These are phyloP conservation scores for Globisporangium camurandrum DNA, from an alignment of 352 stramenopile genomes.

Conservation along the genomic window DNA sequence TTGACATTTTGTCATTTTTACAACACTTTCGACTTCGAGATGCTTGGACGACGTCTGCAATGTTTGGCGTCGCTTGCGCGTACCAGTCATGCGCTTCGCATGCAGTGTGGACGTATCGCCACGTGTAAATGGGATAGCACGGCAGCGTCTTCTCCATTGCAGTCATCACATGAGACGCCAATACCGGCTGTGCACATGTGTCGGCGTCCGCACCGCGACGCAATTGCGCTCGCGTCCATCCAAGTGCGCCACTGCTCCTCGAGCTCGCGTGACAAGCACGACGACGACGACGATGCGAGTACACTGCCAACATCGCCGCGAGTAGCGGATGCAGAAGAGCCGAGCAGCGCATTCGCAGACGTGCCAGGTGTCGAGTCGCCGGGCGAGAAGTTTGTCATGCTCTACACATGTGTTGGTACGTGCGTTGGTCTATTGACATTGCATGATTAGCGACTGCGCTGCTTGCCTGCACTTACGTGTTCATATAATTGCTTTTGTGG, in stretches of 20 bases:
- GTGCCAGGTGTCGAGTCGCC: constrained; percentile 68
- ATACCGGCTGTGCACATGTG: no score
- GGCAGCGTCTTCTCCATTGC: no score
- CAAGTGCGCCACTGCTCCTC: neutral
- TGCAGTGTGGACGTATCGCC: no score
- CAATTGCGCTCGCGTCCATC: neutral
- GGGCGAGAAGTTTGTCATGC: constrained; percentile 94
- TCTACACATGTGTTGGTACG: constrained; percentile 94
- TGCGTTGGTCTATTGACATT: neutral
- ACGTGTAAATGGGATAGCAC: no score
- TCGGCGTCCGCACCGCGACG: no score
- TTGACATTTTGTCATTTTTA: no score
- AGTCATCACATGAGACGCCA: no score
- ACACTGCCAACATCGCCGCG: neutral
- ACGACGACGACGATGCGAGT: neutral
- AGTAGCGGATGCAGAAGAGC: neutral
- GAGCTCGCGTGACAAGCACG: neutral
- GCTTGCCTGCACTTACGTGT: neutral
- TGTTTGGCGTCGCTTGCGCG: no score
- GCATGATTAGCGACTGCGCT: neutral
- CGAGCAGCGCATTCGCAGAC: constrained; percentile 15
- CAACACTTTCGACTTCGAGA: no score
- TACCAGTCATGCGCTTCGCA: no score
- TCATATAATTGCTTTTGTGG: neutral
- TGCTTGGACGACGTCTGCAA: no score